Evolutionary conservation across 1,284 basidiomycete genomes (phyloP), one percentile per base, ranked within the genome.

Genomic region (Hymenochaete sp.): DNA sequence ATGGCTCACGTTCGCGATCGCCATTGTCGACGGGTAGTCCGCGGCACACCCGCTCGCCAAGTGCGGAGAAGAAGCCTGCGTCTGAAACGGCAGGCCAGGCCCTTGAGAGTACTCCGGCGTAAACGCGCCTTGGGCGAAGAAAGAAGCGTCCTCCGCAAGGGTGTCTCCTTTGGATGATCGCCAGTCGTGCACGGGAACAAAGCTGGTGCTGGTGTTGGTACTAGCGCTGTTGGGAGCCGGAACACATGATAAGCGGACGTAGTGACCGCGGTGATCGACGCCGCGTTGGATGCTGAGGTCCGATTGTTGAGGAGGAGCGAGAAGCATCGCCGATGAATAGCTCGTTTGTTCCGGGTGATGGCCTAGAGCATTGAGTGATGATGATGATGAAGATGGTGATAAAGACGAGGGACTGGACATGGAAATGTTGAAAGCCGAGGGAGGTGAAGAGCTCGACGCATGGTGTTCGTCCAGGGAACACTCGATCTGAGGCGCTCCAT

Each of bases 391-490:
- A 46, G 25, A 38, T 8, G 38, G 16, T 24, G 32, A 32, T 21
- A 18, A 40, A 10, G 38, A 38, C 11, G 33, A 21, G 8, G n/a
- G n/a, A n/a, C n/a, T n/a, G n/a, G n/a, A n/a, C n/a, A n/a, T n/a
- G n/a, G n/a, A n/a, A n/a, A n/a, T n/a, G n/a, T n/a, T n/a, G n/a
- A n/a, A 28, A 14, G 24, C 44, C 39, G 14, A 36, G 19, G 32
- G 8, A 6, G 32, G 13, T n/a, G 32, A 16, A 8, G 32, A 35
- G 13, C 32, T n/a, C 13, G 44, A 35, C 1, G 48, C 29, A 8
- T 50, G 44, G 18, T n/a, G n/a, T n/a, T 50, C 48, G 33, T 50
- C 48, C 39, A 50, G 43, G 13, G 48, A 37, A 33, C 48, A 50
- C 29, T 50, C 48, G 33, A 50, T 50, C 4, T 50, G 44, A n/a